Percentiles rank a stretch among this genome's conserved stretches.
Evolutionary conservation across 345 rosid species (phyloP).

Genomic region (Camelina laxa): DNA sequence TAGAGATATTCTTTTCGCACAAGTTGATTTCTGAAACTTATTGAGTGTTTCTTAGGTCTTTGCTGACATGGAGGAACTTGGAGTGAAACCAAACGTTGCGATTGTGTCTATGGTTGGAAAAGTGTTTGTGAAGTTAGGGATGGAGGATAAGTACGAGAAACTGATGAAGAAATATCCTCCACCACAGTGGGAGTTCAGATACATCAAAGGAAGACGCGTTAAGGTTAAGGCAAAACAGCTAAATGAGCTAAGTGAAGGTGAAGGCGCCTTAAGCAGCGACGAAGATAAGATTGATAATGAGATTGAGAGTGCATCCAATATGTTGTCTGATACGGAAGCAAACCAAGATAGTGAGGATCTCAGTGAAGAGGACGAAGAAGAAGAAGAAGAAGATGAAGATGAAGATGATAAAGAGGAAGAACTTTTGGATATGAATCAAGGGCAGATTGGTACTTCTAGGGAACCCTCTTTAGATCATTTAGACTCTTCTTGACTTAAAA

Average conservation of each 20-base stretch:
- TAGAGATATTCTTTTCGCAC: background rate
- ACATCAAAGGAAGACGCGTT: conserved; percentile 83
- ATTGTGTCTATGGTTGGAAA: conserved; percentile 75
- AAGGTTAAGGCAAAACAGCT: conserved; percentile 60
- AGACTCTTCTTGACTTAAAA: conserved; percentile 32
- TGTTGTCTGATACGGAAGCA: conserved; percentile 14
- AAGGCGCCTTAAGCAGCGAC: conserved; percentile 29
- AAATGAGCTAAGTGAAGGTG: conserved; percentile 43
- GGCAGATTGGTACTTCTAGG: conserved; percentile 23
- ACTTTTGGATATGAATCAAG: background rate
- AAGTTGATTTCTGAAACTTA: conserved; percentile 13
- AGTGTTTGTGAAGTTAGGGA: conserved; percentile 64
- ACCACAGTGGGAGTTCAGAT: conserved; percentile 73
- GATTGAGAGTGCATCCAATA: conserved; percentile 24
- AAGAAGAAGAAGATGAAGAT: conserved; percentile 1
- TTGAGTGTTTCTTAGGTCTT: conserved; percentile 57
- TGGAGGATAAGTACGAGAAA: conserved; percentile 75
- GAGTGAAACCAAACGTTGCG: conserved; percentile 64
- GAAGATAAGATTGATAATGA: conserved; percentile 26
- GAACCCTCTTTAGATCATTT: conserved; percentile 29
- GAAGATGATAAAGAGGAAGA: conserved; percentile 21
- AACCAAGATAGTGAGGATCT: conserved; percentile 30
- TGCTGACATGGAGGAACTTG: conserved; percentile 99
- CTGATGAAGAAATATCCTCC: conserved; percentile 80
- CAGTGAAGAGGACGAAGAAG: conserved; percentile 38